Conservation (phyloP, 1,284 basidiomycete genomes). For the Apiotrichum brassicae region DNA sequence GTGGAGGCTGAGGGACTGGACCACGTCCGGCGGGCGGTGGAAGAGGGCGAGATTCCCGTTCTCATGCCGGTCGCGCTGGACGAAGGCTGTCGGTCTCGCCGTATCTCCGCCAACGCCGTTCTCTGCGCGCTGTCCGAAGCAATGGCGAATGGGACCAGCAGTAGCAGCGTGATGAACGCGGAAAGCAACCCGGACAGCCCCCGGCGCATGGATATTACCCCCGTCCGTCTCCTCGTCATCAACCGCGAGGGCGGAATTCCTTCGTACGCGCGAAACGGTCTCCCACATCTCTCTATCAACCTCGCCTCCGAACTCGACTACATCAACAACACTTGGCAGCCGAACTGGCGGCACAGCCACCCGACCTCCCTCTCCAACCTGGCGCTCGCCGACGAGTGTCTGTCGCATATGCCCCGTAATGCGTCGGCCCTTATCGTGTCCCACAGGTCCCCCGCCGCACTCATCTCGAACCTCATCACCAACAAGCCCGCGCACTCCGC, state of each 20-base stretch:
- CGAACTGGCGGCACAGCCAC: conserved; percentile 68
- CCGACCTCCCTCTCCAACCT: conserved; percentile 85
- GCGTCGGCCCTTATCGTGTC: conserved; percentile 95
- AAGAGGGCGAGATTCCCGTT: conserved; percentile 91
- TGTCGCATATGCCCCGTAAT: conserved; percentile 85
- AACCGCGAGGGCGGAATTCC: conserved; percentile 95
- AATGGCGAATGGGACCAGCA: conserved; percentile 54
- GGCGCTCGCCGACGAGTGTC: conserved; percentile 76
- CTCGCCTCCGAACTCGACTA: conserved; percentile 79
- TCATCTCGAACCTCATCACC: conserved; percentile 96
- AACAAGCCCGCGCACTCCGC: conserved; percentile 97
- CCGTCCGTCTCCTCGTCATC: conserved; percentile 93
- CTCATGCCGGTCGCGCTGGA: conserved; percentile 91
- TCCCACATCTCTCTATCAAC: conserved; percentile 95
- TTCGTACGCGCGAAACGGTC: conserved; percentile 88
- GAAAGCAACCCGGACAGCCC: not conserved
- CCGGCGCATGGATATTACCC: conserved; percentile 61
- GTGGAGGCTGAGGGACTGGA: conserved; percentile 64
- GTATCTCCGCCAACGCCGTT: conserved; percentile 84
- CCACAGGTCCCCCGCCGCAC: conserved; percentile 87
- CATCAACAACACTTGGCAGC: conserved; percentile 78
- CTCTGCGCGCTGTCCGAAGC: conserved; percentile 80
- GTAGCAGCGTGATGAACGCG: not conserved
- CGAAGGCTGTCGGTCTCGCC: conserved; percentile 76
- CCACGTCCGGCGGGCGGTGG: conserved; percentile 77